Evolutionary conservation across 1,139 yeast genomes (phyloP).

Genomic region (Debaryomyces fabryi): DNA sequence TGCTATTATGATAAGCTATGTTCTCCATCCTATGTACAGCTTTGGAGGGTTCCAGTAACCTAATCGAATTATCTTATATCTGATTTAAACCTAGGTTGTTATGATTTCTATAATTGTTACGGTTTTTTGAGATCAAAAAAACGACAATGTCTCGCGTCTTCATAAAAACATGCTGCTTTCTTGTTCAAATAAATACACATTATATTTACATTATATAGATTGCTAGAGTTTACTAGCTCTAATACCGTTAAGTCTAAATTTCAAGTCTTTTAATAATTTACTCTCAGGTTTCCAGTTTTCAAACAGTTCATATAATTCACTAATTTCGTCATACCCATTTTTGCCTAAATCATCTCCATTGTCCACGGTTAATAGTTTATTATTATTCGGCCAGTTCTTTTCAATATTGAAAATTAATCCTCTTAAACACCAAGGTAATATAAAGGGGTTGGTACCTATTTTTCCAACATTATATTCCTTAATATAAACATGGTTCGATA

Average conservation of each 20-base stretch:
- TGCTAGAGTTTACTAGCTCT: constrained; percentile 43
- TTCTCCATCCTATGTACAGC: constrained; percentile 3
- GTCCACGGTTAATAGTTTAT: constrained; percentile 29
- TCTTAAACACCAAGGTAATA: constrained; percentile 90
- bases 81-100: neutral
- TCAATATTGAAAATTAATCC: constrained; percentile 73
- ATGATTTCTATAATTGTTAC: neutral
- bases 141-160: neutral
- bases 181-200: neutral
- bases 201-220: neutral
- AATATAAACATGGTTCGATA: constrained; percentile 53
- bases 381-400: constrained; percentile 51
- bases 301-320: constrained; percentile 65
- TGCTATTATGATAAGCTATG: neutral
- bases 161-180: neutral
- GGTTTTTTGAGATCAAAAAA: neutral
- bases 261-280: constrained; percentile 77
- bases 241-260: constrained; percentile 80
- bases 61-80: neutral
- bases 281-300: constrained; percentile 86
- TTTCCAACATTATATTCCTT: constrained; percentile 63
- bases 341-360: constrained; percentile 30
- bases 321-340: constrained; percentile 55
- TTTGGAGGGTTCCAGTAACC: neutral
- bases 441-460: constrained; percentile 76